Conservation (phyloP, 2,329 filamentous ascomycete genomes). For the Diaporthe vexans region DNA sequence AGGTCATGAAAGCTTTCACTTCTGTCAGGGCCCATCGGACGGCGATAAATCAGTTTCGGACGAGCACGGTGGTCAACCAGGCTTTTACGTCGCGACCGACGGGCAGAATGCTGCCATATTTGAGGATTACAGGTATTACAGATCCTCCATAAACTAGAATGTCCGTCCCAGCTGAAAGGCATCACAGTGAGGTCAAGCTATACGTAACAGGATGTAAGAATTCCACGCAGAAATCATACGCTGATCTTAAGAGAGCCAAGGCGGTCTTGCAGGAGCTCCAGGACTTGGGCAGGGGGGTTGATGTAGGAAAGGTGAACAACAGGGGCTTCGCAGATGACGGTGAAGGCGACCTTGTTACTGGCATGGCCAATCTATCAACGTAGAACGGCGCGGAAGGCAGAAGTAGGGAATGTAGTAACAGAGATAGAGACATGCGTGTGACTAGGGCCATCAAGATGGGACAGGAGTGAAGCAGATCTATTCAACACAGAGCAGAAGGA, state of each 20-base stretch:
- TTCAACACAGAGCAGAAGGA: no score
- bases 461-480: no score
- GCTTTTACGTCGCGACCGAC: background rate
- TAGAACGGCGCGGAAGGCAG: no score
- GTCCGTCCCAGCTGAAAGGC: background rate
- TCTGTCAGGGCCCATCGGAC: background rate
- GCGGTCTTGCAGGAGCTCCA: background rate
- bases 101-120: background rate
- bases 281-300: no score
- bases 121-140: background rate
- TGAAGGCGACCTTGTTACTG: no score
- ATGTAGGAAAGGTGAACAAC: no score
- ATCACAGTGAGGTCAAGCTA: background rate
- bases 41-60: background rate
- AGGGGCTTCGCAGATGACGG: no score
- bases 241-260: background rate
- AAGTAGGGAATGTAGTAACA: no score
- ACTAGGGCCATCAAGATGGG: no score
- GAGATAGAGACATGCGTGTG: no score
- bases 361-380: no score
- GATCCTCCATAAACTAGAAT: no score
- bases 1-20: background rate
- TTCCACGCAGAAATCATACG: background rate
- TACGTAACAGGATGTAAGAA: background rate
- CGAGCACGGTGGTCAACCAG: background rate